Evolutionary conservation across 768 basidiomycete genomes (phyloP).

Genomic region (Mycena kentingensis): DNA sequence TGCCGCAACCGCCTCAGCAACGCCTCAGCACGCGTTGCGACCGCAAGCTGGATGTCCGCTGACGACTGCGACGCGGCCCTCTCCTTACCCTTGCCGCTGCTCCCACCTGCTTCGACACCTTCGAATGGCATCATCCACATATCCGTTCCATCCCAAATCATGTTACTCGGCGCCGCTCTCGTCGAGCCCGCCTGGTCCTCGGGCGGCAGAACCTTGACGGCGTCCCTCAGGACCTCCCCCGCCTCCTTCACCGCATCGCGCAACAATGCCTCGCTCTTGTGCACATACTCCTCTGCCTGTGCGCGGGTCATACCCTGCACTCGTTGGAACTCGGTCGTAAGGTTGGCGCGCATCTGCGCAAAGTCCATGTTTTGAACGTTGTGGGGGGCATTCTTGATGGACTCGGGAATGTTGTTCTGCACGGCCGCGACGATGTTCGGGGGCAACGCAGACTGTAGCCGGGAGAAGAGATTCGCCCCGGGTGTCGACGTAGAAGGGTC

Average conservation of each 20-base stretch:
- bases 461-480: conserved; percentile 56
- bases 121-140: conserved; percentile 75
- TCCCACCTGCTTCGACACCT: conserved; percentile 26
- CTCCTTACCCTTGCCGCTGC: conserved; percentile 40
- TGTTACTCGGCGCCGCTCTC: conserved; percentile 22
- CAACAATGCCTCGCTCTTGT: conserved; percentile 67
- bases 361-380: conserved; percentile 53
- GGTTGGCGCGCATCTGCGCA: conserved; percentile 62
- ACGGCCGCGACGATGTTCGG: conserved; percentile 71
- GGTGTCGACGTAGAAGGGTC: conserved; percentile 27
- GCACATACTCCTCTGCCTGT: conserved; percentile 83
- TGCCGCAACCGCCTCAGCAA: conserved; percentile 71
- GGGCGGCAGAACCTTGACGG: conserved; percentile 91
- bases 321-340: conserved; percentile 67
- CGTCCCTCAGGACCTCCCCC: conserved; percentile 80
- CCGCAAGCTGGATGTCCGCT: conserved; percentile 50
- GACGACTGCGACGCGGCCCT: conserved; percentile 25
- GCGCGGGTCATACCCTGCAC: conserved; percentile 75
- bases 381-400: conserved; percentile 60
- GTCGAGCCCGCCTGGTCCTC: conserved; percentile 49
- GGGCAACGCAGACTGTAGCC: conserved; percentile 73
- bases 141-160: conserved; percentile 83
- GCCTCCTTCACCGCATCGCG: conserved; percentile 78
- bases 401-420: conserved; percentile 68
- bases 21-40: conserved; percentile 75